Evolutionary conservation across 23 red algal genomes (phyloP), one percentile per base, ranked within the genome.

Genomic region (Agarophyton chilense): DNA sequence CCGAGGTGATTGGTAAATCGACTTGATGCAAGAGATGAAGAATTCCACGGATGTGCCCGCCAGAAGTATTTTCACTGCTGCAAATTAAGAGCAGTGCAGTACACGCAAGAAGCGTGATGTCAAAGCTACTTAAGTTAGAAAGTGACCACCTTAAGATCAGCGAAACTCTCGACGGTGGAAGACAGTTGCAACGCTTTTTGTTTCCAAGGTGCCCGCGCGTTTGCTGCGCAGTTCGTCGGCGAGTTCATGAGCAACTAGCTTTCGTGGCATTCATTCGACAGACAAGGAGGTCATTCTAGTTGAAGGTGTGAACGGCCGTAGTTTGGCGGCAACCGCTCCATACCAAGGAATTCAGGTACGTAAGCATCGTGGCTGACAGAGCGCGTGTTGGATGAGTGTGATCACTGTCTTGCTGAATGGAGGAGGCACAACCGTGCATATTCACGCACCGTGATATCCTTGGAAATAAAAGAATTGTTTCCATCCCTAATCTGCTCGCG

Each of bases 231-330:
- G 55, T 25, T 28, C 55, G 21, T 28, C 55, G 22, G 24, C 55
- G 55, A 58, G 55, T 29, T 58, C 55, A 58, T 58, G 24, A 58
- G 29, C 55, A 58, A 28, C 22, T 28, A 17, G 55, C 22, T 58
- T 58, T 58, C 55, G 55, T 58, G 55, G 55, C 55, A 11, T 58
- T 58, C 55, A 58, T 58, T 58, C 22, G 55, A 28, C 55, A 58
- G 24, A 10, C 55, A 58, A 7, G 29, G 2, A 58, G 14, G 29
- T 58, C 55, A 25, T 58, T 58, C 22, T 25, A 28, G 22, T 28
- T 58, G 55, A 58, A 2, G 55, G 55, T 25, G 29, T 58, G 22
- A 58, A 17, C 55, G 55, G 55, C 22, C 55, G 55, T 28, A 2
- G 9, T 58, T 11, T 58, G 17, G 22, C 55, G 55, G 55, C 55